These are phyloP conservation scores for Coemansia sp. DNA, from an alignment of 192 early-diverging fungal species.

Conservation along the genomic window DNA sequence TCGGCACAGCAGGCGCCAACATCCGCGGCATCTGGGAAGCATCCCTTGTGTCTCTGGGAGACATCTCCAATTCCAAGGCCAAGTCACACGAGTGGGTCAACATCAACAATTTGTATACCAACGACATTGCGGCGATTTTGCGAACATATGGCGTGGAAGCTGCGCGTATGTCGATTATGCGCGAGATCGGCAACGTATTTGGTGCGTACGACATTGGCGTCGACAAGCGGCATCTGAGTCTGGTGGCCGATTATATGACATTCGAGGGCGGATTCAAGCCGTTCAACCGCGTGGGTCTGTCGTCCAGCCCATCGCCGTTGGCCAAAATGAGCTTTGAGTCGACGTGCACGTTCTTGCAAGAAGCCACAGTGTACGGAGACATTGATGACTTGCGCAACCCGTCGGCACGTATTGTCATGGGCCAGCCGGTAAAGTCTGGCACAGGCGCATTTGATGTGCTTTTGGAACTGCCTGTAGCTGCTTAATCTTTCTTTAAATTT, in stretches of 20 bases:
- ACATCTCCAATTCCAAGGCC: constrained; percentile 27
- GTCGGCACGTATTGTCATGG: constrained; percentile 91
- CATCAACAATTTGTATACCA: constrained; percentile 85
- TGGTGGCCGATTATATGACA: constrained; percentile 99
- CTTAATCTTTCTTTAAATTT: neutral
- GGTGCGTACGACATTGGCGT: constrained; percentile 91
- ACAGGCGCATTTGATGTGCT: constrained; percentile 94
- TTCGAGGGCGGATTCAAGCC: constrained; percentile 99
- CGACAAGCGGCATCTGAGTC: constrained; percentile 88
- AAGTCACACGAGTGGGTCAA: constrained; percentile 68
- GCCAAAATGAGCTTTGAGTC: constrained; percentile 98
- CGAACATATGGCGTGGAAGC: constrained; percentile 98
- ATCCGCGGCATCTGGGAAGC: constrained; percentile 87
- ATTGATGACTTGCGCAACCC: constrained; percentile 85
- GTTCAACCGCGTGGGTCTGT: constrained; percentile 94
- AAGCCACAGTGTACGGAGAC: constrained; percentile 87
- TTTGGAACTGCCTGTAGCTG: constrained; percentile 17
- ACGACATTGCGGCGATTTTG: constrained; percentile 94
- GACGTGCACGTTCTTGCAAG: constrained; percentile 91
- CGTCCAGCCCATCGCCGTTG: constrained; percentile 89
- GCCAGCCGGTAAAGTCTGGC: constrained; percentile 87
- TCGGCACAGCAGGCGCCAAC: constrained; percentile 92
- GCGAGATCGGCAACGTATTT: constrained; percentile 91
- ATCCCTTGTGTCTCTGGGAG: constrained; percentile 47
- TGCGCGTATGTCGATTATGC: constrained; percentile 86